Conservation (phyloP, 1,139 yeast genomes). For the Debaryomyces udenii region DNA sequence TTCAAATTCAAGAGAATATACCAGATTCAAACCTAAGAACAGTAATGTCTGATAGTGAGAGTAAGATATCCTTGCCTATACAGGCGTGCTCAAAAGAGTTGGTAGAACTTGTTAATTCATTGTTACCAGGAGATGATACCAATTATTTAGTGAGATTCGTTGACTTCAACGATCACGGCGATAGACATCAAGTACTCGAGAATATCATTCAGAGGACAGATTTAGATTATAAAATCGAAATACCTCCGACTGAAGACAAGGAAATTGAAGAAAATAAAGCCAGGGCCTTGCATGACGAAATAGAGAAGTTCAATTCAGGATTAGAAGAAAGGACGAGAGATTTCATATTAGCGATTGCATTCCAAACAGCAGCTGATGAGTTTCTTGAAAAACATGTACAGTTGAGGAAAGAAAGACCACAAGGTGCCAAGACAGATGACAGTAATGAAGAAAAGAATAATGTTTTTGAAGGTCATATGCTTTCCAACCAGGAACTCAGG, state of each 20-base stretch:
- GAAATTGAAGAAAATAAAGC: slow-evolving; percentile 13
- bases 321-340: slow-evolving; percentile 22
- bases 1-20: background rate
- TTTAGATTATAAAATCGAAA: slow-evolving; percentile 10
- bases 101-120: slow-evolving; percentile 2
- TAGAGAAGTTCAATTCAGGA: slow-evolving; percentile 22
- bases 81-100: slow-evolving; percentile 4
- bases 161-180: slow-evolving; percentile 6
- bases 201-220: slow-evolving; percentile 1
- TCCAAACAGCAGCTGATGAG: slow-evolving; percentile 20
- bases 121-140: background rate
- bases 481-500: slow-evolving; percentile 9
- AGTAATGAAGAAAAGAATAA: background rate
- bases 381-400: slow-evolving; percentile 13
- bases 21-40: background rate
- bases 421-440: background rate
- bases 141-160: slow-evolving; percentile 3
- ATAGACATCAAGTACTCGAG: slow-evolving; percentile 6
- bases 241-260: slow-evolving; percentile 3
- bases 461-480: slow-evolving; percentile 2
- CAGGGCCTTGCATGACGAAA: slow-evolving; percentile 11
- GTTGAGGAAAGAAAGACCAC: background rate
- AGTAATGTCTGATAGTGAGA: slow-evolving; percentile 1
- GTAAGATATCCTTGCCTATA: slow-evolving; percentile 10
- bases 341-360: slow-evolving; percentile 22